A percentile compares a stretch with the other conserved stretches of the same genome.
These are phyloP conservation scores for Wolfiporia cocos DNA, from an alignment of 1,284 basidiomycete species.

Conservation along the genomic window DNA sequence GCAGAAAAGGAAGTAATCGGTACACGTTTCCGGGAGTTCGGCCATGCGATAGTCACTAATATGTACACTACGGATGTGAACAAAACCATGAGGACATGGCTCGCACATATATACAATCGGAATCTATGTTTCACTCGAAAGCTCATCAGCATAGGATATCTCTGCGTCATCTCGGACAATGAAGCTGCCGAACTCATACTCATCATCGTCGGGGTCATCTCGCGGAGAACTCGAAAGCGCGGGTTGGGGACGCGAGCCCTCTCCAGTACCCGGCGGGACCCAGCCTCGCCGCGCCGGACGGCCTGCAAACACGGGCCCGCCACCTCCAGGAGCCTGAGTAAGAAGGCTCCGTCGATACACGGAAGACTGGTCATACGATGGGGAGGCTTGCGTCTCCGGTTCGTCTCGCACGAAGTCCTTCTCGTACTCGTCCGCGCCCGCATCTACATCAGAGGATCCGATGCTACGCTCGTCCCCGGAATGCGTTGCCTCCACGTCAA, in stretches of 20 bases:
- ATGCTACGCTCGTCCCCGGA: conserved; percentile 75
- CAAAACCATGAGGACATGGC: too few relatives aligned
- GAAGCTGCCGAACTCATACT: conserved; percentile 70
- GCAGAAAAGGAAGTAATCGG: too few relatives aligned
- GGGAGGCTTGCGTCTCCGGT: conserved; percentile 64
- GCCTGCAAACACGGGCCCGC: conserved; percentile 45
- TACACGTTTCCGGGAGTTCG: too few relatives aligned
- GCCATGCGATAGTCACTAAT: too few relatives aligned
- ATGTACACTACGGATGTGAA: too few relatives aligned
- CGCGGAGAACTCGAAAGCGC: conserved; percentile 56
- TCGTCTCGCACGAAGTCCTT: conserved; percentile 60
- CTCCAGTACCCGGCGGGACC: conserved; percentile 10
- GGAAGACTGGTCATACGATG: conserved; percentile 69
- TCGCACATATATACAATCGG: too few relatives aligned
- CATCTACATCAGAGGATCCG: conserved; percentile 51
- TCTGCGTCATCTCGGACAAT: conserved; percentile 69
- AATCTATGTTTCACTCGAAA: conserved; percentile 9
- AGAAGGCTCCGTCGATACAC: conserved; percentile 65
- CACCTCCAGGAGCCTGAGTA: conserved; percentile 52
- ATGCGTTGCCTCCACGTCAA: conserved; percentile 67
- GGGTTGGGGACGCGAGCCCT: conserved; percentile 18
- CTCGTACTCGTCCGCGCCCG: conserved; percentile 65
- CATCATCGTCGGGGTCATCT: conserved; percentile 41
- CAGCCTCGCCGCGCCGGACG: conserved; percentile 39
- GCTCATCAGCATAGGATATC: conserved; percentile 23